Percentiles rank a stretch among this genome's conserved stretches.
Conservation (phyloP, 23 red algal genomes). For the Gracilariopsis chorda region DNA sequence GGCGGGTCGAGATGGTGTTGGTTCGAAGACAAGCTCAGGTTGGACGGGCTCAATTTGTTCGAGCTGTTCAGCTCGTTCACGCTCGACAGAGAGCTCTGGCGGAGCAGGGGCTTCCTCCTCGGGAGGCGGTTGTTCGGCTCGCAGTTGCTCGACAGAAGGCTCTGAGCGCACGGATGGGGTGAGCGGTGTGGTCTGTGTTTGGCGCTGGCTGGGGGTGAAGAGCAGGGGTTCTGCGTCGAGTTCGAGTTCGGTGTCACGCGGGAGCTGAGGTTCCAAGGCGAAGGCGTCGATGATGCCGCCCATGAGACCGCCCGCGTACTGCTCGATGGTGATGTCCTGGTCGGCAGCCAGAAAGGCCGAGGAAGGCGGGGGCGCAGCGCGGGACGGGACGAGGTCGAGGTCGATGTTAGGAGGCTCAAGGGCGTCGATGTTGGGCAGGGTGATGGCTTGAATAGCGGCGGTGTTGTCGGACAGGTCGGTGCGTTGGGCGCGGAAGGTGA, state of each 20-base stretch:
- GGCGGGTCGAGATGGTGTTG: neutral
- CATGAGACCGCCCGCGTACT: conserved; percentile 34
- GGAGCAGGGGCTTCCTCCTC: no score
- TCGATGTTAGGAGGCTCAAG: conserved; percentile 37
- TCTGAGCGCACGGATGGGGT: conserved; percentile 15
- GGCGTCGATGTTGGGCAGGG: conserved; percentile 26
- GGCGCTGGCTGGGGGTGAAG: conserved; percentile 54
- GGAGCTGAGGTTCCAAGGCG: neutral
- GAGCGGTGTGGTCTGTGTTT: neutral
- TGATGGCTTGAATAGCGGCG: conserved; percentile 11
- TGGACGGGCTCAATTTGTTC: no score
- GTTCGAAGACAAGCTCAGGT: neutral
- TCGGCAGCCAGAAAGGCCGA: conserved; percentile 45
- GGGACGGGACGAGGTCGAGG: neutral
- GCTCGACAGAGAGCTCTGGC: neutral
- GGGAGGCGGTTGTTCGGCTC: neutral
- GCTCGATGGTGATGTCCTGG: conserved; percentile 56
- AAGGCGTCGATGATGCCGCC: conserved; percentile 55
- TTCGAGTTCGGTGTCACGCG: neutral
- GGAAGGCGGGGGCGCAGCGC: neutral
- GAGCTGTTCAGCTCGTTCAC: neutral
- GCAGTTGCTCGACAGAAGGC: neutral
- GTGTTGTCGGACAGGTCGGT: neutral
- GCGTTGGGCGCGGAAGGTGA: conserved; percentile 22
- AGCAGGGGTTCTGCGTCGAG: conserved; percentile 36